phyloP scores from a whole-genome alignment of 352 stramenopile genomes.

The Phytophthora colocasiae region DNA sequence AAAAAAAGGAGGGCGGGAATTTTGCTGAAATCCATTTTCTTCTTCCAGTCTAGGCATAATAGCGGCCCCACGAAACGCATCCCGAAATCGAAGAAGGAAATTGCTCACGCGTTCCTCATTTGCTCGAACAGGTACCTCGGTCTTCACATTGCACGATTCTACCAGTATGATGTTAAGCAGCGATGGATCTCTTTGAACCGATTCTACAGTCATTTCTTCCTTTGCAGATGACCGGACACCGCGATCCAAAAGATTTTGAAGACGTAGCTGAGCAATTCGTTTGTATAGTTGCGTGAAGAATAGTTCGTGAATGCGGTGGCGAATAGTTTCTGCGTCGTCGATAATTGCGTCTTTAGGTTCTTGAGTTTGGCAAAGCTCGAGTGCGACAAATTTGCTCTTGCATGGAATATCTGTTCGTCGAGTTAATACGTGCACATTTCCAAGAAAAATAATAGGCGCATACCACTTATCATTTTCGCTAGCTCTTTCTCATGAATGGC shows the following conservation, averaged over 20 bases:
- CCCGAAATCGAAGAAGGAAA: conserved; percentile 66
- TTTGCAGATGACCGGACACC: conserved; percentile 15
- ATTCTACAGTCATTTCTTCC: conserved; percentile 30
- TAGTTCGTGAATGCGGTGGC: conserved; percentile 51
- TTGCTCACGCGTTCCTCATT: conserved; percentile 58
- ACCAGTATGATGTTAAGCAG: conserved; percentile 60
- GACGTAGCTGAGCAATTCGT: conserved; percentile 31
- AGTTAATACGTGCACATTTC: not conserved
- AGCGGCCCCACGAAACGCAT: conserved; percentile 68
- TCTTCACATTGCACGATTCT: conserved; percentile 56
- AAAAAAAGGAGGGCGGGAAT: conserved; percentile 25
- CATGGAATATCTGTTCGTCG: conserved; percentile 60
- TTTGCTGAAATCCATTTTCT: conserved; percentile 25
- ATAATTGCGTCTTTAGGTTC: conserved; percentile 51
- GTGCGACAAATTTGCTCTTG: conserved; percentile 66
- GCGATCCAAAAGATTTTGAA: conserved; percentile 16
- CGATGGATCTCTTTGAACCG: conserved; percentile 23
- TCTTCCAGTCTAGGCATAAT: conserved; percentile 32
- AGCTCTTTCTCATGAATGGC: conserved; percentile 70
- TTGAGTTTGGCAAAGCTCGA: conserved; percentile 73
- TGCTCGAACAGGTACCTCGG: conserved; percentile 45
- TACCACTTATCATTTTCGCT: conserved; percentile 66
- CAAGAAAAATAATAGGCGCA: not conserved
- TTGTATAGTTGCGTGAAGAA: conserved; percentile 47
- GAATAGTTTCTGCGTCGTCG: conserved; percentile 48